Evolutionary conservation across 129 eudicot species (phyloP).

Genomic region (Arctium lappa): DNA sequence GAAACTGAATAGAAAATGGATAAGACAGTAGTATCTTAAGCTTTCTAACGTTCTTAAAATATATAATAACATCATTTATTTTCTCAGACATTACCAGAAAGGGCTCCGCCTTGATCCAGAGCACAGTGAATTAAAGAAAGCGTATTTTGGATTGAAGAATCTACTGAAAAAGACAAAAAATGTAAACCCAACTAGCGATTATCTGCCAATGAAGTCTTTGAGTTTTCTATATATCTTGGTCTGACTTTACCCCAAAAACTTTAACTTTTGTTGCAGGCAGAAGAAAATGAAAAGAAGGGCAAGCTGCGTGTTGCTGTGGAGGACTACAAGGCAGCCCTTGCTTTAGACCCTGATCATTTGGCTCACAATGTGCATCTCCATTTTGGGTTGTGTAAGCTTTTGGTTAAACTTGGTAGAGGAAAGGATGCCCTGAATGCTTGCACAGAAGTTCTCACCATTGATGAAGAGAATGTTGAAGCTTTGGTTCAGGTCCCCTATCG

Average conservation of each 20-base stretch:
- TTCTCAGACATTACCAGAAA: conserved; percentile 90
- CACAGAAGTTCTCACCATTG: conserved; percentile 75
- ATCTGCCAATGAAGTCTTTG: neutral
- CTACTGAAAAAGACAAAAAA: conserved; percentile 80
- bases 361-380: conserved; percentile 81
- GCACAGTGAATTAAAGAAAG: conserved; percentile 87
- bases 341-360: conserved; percentile 66
- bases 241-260: neutral
- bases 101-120: conserved; percentile 97
- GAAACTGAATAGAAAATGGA: neutral
- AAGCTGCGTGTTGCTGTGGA: conserved; percentile 80
- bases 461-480: conserved; percentile 84
- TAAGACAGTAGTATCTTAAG: neutral
- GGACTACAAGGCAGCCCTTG: conserved; percentile 74
- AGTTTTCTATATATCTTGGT: neutral
- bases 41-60: neutral
- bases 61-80: neutral
- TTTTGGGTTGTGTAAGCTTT: conserved; percentile 84
- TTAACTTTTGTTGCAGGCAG: conserved; percentile 57
- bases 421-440: conserved; percentile 84
- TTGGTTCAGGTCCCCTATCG: conserved; percentile 63
- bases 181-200: conserved; percentile 33
- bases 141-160: conserved; percentile 81
- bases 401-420: conserved; percentile 93
- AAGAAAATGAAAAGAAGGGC: conserved; percentile 81